Conservation (phyloP, 169 alveolate genomes). For the Haemoproteus tartakovskyi region DNA sequence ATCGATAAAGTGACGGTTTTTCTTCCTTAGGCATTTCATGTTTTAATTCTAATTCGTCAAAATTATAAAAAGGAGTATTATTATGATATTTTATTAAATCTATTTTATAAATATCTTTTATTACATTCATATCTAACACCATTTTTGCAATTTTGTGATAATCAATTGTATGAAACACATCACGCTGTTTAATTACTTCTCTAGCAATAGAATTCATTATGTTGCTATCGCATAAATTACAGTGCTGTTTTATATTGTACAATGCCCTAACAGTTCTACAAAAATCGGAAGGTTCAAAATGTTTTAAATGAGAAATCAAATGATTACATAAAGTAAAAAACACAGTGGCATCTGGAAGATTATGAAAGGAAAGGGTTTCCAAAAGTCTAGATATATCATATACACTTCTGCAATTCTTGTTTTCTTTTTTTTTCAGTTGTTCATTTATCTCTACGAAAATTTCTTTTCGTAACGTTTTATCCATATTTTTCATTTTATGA, state of each 20-base stretch:
- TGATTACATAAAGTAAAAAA: slow-evolving; percentile 73
- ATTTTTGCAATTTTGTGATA: slow-evolving; percentile 68
- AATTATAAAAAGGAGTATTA: slow-evolving; percentile 45
- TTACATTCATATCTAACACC: background rate
- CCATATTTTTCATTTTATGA: slow-evolving; percentile 31
- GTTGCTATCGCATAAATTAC: slow-evolving; percentile 32
- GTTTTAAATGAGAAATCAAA: slow-evolving; percentile 68
- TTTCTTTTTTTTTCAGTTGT: slow-evolving; percentile 13
- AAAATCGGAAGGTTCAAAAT: slow-evolving; percentile 80
- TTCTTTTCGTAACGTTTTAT: slow-evolving; percentile 10
- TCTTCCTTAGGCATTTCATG: slow-evolving; percentile 1
- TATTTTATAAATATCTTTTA: slow-evolving; percentile 38
- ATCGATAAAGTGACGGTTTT: slow-evolving; percentile 4
- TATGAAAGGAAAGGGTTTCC: slow-evolving; percentile 67
- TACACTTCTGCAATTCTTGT: background rate
- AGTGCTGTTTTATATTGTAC: slow-evolving; percentile 16
- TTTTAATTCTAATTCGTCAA: slow-evolving; percentile 13
- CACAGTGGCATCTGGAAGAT: slow-evolving; percentile 27
- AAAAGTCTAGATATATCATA: slow-evolving; percentile 73
- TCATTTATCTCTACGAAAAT: slow-evolving; percentile 38
- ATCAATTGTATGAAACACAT: slow-evolving; percentile 66
- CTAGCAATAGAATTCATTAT: slow-evolving; percentile 71
- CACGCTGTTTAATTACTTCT: slow-evolving; percentile 61
- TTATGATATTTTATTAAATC: slow-evolving; percentile 33
- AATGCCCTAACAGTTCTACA: slow-evolving; percentile 73